Percentiles rank a stretch among this genome's conserved stretches.
Evolutionary conservation across 2,329 filamentous ascomycete genomes (phyloP).

Genomic region (Penicillium concentricum): DNA sequence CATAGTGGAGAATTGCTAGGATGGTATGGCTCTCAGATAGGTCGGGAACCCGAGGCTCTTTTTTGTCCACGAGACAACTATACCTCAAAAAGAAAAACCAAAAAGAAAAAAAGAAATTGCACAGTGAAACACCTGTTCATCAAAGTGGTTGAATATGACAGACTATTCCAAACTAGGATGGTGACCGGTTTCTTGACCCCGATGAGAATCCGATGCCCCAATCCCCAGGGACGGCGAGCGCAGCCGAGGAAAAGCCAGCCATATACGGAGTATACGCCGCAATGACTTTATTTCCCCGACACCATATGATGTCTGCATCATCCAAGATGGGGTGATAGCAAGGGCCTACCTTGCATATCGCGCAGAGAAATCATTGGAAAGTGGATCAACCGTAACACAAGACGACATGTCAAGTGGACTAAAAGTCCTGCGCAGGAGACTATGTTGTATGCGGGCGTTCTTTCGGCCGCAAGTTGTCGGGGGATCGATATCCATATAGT

Average conservation of each 20-base stretch:
- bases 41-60: conserved; percentile 2
- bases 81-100: background rate
- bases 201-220: background rate
- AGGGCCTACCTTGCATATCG: conserved; percentile 19
- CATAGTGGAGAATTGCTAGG: conserved; percentile 4
- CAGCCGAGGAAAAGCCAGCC: background rate
- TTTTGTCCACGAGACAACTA: conserved; percentile 2
- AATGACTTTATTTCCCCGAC: background rate
- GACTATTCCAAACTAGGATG: background rate
- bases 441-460: background rate
- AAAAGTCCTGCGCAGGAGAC: conserved; percentile 1
- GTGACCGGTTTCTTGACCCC: background rate
- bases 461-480: conserved; percentile 2
- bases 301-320: background rate
- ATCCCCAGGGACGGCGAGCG: background rate
- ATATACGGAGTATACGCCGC: background rate
- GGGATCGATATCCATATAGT: conserved; percentile 7
- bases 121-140: conserved; percentile 4
- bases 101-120: background rate
- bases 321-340: conserved; percentile 16
- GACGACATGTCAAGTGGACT: background rate
- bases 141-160: background rate
- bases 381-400: background rate
- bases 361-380: conserved; percentile 6
- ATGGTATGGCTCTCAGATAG: conserved; percentile 1